A percentile compares a stretch with the other conserved stretches of the same genome.
Evolutionary conservation across 1,284 basidiomycete species (phyloP).

Genomic region (Cryptococcus sp.): DNA sequence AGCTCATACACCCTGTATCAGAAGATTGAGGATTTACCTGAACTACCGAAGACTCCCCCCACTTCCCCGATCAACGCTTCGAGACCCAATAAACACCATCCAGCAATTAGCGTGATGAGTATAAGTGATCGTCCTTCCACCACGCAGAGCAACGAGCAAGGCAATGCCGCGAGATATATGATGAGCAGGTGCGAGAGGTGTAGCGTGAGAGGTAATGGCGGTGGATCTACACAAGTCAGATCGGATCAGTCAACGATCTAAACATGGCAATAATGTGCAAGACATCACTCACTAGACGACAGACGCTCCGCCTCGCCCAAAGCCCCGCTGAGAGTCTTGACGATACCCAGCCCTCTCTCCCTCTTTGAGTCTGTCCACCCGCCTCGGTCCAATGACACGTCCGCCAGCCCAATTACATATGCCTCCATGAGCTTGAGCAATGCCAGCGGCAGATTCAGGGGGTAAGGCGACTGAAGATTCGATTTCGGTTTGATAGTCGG

Average conservation of each 20-base stretch:
- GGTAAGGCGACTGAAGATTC: slow-evolving; percentile 44
- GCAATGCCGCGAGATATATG: slow-evolving; percentile 47
- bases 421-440: slow-evolving; percentile 49
- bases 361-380: slow-evolving; percentile 47
- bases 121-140: slow-evolving; percentile 34
- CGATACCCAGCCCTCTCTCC: slow-evolving; percentile 40
- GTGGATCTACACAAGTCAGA: slow-evolving; percentile 32
- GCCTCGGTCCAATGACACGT: slow-evolving; percentile 28
- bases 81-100: slow-evolving; percentile 47
- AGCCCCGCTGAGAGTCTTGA: slow-evolving; percentile 35
- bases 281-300: slow-evolving; percentile 36
- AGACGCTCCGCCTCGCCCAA: slow-evolving; percentile 49
- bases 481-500: slow-evolving; percentile 26
- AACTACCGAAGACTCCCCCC: slow-evolving; percentile 44
- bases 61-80: slow-evolving; percentile 48
- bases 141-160: slow-evolving; percentile 40
- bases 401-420: slow-evolving; percentile 45
- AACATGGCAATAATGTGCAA: not conserved
- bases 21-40: slow-evolving; percentile 23
- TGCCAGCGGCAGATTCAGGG: slow-evolving; percentile 47
- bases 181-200: slow-evolving; percentile 45
- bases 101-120: slow-evolving; percentile 41
- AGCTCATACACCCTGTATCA: not conserved
- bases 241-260: not conserved
- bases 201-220: slow-evolving; percentile 44